A percentile compares a stretch with the other conserved stretches of the same genome.
These are phyloP conservation scores for Blastobotrys persicus DNA, from an alignment of 1,139 yeast species.

Conservation along the genomic window DNA sequence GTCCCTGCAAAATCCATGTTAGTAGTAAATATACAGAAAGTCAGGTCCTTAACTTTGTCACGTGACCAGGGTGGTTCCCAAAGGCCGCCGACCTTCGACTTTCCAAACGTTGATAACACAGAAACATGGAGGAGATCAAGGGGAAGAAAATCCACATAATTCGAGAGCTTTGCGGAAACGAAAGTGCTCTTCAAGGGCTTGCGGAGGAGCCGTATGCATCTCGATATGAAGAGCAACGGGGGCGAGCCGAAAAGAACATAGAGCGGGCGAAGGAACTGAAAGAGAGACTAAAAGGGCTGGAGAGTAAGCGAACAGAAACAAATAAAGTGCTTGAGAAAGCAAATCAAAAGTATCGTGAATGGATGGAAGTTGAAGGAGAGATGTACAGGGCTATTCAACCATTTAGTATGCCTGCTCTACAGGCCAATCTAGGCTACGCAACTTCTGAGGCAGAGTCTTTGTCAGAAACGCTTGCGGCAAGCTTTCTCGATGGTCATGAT, in stretches of 20 bases:
- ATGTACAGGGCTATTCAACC: constrained; percentile 44
- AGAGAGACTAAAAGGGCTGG: constrained; percentile 18
- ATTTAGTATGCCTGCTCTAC: constrained; percentile 37
- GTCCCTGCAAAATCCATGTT: too few relatives aligned
- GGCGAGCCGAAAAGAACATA: constrained; percentile 22
- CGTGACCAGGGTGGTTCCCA: too few relatives aligned
- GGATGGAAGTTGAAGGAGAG: constrained; percentile 38
- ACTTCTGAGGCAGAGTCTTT: constrained; percentile 36
- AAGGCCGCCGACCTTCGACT: neutral
- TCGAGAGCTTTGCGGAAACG: constrained; percentile 18
- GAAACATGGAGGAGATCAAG: constrained; percentile 5
- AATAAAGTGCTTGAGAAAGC: constrained; percentile 17
- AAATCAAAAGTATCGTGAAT: constrained; percentile 27
- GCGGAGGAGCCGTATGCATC: constrained; percentile 13
- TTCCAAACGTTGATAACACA: neutral
- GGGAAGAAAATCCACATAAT: constrained; percentile 19
- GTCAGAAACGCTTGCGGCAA: constrained; percentile 37
- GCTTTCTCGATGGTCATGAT: constrained; percentile 31
- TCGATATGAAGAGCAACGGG: constrained; percentile 20
- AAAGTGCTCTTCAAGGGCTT: constrained; percentile 22
- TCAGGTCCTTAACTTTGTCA: too few relatives aligned
- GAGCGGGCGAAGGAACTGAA: constrained; percentile 25
- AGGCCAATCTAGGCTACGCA: constrained; percentile 33
- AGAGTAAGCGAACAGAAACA: constrained; percentile 28
- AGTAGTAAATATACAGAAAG: too few relatives aligned